These are phyloP conservation scores for Sporothrix protearum DNA, from an alignment of 2,329 filamentous ascomycete genomes.

Conservation along the genomic window DNA sequence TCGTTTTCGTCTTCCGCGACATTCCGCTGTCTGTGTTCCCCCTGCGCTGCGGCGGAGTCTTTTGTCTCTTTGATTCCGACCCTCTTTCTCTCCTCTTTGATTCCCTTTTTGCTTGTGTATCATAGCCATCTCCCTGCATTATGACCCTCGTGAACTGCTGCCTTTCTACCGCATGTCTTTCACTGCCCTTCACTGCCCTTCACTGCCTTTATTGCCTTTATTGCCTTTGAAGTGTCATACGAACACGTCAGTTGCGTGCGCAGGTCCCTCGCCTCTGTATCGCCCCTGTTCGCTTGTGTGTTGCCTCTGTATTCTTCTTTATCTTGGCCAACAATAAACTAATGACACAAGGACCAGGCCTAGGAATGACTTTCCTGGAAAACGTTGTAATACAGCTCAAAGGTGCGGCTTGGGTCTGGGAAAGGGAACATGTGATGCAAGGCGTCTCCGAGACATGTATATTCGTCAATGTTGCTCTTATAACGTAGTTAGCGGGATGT, in stretches of 20 bases:
- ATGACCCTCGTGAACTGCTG: background rate
- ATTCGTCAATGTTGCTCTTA: background rate
- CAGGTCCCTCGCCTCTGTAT: background rate
- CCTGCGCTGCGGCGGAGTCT: background rate
- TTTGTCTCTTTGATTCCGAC: background rate
- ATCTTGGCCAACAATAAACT: background rate
- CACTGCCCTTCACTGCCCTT: background rate
- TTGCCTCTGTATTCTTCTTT: background rate
- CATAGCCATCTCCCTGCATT: background rate
- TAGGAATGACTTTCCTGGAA: background rate
- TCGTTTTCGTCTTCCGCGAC: background rate
- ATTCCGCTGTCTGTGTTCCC: background rate
- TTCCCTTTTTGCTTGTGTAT: background rate
- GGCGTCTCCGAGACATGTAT: background rate
- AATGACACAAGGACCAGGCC: background rate
- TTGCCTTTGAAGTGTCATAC: background rate
- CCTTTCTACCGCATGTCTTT: background rate
- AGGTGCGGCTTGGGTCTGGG: background rate
- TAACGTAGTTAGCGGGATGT: background rate
- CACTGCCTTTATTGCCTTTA: background rate
- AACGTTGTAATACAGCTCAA: background rate
- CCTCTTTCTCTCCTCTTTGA: background rate
- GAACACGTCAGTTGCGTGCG: slow-evolving; percentile 3
- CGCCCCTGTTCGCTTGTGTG: background rate
- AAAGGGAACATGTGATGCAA: background rate